Base-by-base conservation (phyloP, 2,329 filamentous ascomycete species). In the Bipolaris zeicola region DNA sequence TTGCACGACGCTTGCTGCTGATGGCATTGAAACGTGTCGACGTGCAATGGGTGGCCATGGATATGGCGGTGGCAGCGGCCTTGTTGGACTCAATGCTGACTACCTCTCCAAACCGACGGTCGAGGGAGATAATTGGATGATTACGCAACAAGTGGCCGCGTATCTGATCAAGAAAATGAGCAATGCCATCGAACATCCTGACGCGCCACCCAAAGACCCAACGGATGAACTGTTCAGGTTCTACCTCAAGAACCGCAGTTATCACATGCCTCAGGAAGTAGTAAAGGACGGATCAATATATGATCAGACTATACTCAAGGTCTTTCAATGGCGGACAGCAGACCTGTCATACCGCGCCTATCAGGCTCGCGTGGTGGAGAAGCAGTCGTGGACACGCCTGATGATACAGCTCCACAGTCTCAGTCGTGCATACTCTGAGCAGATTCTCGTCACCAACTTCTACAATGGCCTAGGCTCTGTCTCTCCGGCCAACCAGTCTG, bases 101-200 rank as follows among this genome's bases (percentile, higher is more conserved):
- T 82, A 83, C 50, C 72, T 82, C 5, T 79, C 81, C 2, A 84
- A 84, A 64, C 81, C 81, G 0, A 84, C 82, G 0, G 82, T 85
- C 2, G 82, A 85, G 60, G 82, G 82, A 1, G 82, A 84, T 63
- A 84, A 84, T 53, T 83, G 81, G 80, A 84, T 84, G 81, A 83
- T 84, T 38, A 83, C 80, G 0, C 81, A 84, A 56, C 82, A 84
- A 66, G 80, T 80, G 3, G 79, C 80, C 0, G 75, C 76, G 22
- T 81, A 80, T 55, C 65, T 84, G 22, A 81, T 84, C 68, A 84
- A 84, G 65, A 80, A 81, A 41, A 83, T 83, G 78, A 68, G 75
- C 26, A 65, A 72, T 26, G 77, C 77, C 3, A 74, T 77, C 5
- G 66, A 73, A 6, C 66, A 70, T 11, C 73, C 75, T n/a, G 68